Conservation (phyloP, 2,329 filamentous ascomycete species). For the Shiraia bambusicola region DNA sequence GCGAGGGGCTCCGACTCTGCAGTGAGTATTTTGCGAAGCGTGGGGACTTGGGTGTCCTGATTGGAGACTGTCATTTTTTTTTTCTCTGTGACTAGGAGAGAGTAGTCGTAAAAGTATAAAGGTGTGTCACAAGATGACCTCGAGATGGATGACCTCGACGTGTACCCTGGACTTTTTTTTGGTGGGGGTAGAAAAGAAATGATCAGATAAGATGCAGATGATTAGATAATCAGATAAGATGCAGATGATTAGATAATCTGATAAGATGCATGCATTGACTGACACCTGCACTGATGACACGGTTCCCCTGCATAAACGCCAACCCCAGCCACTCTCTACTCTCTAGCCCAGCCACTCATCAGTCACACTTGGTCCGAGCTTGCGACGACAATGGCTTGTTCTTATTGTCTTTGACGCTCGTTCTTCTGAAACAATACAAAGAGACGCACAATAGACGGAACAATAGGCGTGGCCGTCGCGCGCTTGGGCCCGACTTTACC, state of each 20-base stretch:
- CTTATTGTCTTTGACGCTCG: constrained; percentile 14
- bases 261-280: constrained; percentile 1
- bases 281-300: constrained; percentile 9
- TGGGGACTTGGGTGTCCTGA: constrained; percentile 54
- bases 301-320: background rate
- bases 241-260: too few species aligned
- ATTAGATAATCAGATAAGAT: too few species aligned
- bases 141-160: constrained; percentile 6
- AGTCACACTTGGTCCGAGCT: constrained; percentile 2
- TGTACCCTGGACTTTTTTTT: constrained; percentile 29
- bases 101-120: too few species aligned
- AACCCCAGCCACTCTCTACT: constrained; percentile 15
- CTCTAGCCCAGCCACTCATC: constrained; percentile 3
- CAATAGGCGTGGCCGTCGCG: constrained; percentile 14
- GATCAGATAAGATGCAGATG: constrained; percentile 38
- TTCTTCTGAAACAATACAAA: background rate
- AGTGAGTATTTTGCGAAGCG: constrained; percentile 73
- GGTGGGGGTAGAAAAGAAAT: constrained; percentile 23
- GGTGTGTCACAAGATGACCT: background rate
- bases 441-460: constrained; percentile 7
- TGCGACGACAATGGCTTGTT: constrained; percentile 23
- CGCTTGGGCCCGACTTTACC: constrained; percentile 7
- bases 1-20: constrained; percentile 81
- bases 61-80: constrained; percentile 32
- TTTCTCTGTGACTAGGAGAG: constrained; percentile 2